Evolutionary conservation across 768 basidiomycete species (phyloP).

Genomic region (Exsudoporus frostii): DNA sequence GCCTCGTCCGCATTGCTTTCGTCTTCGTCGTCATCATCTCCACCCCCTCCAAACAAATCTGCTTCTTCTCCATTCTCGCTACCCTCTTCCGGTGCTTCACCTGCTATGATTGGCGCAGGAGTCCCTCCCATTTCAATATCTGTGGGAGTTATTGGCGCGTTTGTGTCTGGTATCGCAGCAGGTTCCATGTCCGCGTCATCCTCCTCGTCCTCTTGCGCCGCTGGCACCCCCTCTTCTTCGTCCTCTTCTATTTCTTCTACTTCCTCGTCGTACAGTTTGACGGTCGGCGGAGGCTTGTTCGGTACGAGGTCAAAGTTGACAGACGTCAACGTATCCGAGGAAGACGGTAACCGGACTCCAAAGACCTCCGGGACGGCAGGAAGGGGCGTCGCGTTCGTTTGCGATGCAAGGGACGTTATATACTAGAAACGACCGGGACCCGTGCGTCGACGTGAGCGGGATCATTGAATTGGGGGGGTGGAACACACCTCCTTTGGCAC

Average conservation of each 20-base stretch:
- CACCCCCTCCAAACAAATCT: slow-evolving; percentile 70
- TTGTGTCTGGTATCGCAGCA: slow-evolving; percentile 44
- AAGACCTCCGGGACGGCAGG: slow-evolving; percentile 87
- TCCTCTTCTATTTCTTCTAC: slow-evolving; percentile 70
- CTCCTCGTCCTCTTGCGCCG: slow-evolving; percentile 51
- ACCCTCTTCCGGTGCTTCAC: slow-evolving; percentile 52
- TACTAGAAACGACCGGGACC: slow-evolving; percentile 46
- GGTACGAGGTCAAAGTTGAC: slow-evolving; percentile 87
- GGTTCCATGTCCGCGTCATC: slow-evolving; percentile 69
- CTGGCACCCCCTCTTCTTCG: slow-evolving; percentile 24
- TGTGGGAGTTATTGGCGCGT: slow-evolving; percentile 46
- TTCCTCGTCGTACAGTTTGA: slow-evolving; percentile 76
- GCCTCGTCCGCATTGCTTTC: slow-evolving; percentile 52
- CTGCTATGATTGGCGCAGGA: slow-evolving; percentile 31
- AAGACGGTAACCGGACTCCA: slow-evolving; percentile 75
- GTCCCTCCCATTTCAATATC: slow-evolving; percentile 56
- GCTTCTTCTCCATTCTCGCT: slow-evolving; percentile 73
- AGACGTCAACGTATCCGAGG: slow-evolving; percentile 66
- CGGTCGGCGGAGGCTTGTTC: slow-evolving; percentile 76
- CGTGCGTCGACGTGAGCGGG: background rate
- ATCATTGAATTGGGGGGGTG: background rate
- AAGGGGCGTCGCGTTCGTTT: slow-evolving; percentile 77
- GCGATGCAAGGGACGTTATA: slow-evolving; percentile 72
- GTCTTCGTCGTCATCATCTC: slow-evolving; percentile 68
- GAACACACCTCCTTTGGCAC: slow-evolving; percentile 79